Conservation (phyloP, 2,329 filamentous ascomycete species). For the Taxawa tesnikishii region DNA sequence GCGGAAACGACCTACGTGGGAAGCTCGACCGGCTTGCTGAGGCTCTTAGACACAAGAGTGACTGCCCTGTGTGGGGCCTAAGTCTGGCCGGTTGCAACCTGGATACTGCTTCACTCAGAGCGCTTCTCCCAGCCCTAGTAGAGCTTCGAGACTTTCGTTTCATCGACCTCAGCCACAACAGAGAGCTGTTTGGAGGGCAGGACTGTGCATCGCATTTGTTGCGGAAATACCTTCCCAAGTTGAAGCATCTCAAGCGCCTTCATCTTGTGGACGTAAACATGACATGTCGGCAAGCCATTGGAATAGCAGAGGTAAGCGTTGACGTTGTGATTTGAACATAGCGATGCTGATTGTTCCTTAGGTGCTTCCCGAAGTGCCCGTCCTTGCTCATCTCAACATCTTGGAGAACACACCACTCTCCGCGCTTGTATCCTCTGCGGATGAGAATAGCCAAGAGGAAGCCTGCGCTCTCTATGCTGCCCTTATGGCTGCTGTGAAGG, state of each 20-base stretch:
- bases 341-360: background rate
- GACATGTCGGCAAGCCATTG: constrained; percentile 78
- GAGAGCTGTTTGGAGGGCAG: constrained; percentile 58
- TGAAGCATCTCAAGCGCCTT: constrained; percentile 66
- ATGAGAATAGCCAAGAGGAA: constrained; percentile 76
- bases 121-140: constrained; percentile 61
- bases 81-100: constrained; percentile 80
- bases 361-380: constrained; percentile 69
- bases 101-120: constrained; percentile 57
- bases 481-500: constrained; percentile 71
- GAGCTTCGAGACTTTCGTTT: constrained; percentile 67
- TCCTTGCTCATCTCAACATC: constrained; percentile 75
- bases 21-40: constrained; percentile 36
- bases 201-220: constrained; percentile 53
- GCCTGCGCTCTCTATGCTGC: constrained; percentile 90
- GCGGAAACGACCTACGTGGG: constrained; percentile 60
- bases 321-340: background rate
- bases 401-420: constrained; percentile 67
- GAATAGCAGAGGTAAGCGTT: constrained; percentile 55
- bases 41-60: constrained; percentile 29
- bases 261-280: constrained; percentile 78
- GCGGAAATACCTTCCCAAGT: constrained; percentile 72
- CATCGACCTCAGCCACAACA: constrained; percentile 86
- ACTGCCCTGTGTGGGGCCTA: constrained; percentile 59
- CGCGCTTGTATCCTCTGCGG: constrained; percentile 59